Conservation (phyloP, 352 stramenopile species). For the Globisporangium spinosum region DNA sequence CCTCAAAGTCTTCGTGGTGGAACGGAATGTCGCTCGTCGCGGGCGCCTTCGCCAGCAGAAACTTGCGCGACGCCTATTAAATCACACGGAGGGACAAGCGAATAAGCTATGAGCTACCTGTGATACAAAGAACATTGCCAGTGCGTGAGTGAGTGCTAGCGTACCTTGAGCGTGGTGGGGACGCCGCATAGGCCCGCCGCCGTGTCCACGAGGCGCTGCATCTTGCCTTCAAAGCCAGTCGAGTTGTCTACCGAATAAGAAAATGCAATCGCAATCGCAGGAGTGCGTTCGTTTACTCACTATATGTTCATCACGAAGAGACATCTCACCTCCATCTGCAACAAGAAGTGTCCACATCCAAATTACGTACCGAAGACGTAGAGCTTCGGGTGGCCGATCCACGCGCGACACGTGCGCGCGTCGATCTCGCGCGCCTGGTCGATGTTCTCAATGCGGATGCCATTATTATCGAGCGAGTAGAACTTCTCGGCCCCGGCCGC, state of each 20-base stretch:
- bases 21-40: conserved; percentile 54
- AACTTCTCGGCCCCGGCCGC: conserved; percentile 93
- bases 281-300: neutral
- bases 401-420: conserved; percentile 63
- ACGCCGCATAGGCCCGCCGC: conserved; percentile 68
- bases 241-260: conserved; percentile 57
- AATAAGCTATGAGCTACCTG: no score
- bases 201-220: conserved; percentile 84
- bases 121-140: no score
- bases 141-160: neutral
- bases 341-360: neutral
- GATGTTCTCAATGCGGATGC: conserved; percentile 91
- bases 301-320: no score
- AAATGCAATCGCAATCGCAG: neutral
- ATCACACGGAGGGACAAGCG: neutral
- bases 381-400: conserved; percentile 84
- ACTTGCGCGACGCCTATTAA: conserved; percentile 63
- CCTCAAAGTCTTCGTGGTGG: conserved; percentile 83
- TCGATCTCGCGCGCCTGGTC: conserved; percentile 91
- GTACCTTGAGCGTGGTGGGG: conserved; percentile 64
- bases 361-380: conserved; percentile 64
- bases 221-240: conserved; percentile 83
- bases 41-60: conserved; percentile 46
- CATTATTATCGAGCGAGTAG: conserved; percentile 97
- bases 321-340: no score